Percentiles rank a stretch among this genome's conserved stretches.
Evolutionary conservation across 208 protist genomes (phyloP).

Genomic region (Wallacemonas sp.): DNA sequence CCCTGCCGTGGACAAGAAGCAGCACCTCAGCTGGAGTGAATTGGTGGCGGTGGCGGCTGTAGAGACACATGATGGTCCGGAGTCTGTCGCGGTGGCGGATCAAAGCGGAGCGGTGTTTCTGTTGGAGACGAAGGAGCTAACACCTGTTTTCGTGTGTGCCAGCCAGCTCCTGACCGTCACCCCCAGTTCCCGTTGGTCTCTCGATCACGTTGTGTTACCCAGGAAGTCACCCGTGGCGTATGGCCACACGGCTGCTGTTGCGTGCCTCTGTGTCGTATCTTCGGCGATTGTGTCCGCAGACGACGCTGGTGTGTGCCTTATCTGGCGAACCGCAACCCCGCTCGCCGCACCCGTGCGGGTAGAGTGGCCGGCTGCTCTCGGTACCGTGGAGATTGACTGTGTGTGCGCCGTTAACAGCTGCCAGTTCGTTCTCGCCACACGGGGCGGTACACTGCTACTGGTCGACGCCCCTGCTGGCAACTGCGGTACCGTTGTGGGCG

Average conservation of each 20-base stretch:
- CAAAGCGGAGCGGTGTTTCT: background rate
- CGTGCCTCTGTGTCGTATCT: constrained; percentile 21
- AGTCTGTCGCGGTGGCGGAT: constrained; percentile 16
- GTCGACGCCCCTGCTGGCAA: no score
- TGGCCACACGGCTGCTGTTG: background rate
- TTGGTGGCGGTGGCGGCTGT: constrained; percentile 29
- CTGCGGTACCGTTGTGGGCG: background rate
- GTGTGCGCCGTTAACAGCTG: background rate
- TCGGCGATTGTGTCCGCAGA: constrained; percentile 30
- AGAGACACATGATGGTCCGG: constrained; percentile 16
- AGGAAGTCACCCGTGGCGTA: background rate
- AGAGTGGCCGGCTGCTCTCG: background rate
- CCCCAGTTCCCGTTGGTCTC: background rate
- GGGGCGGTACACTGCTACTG: background rate
- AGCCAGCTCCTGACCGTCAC: background rate
- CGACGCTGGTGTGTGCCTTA: constrained; percentile 25
- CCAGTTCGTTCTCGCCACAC: background rate
- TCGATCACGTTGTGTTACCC: background rate
- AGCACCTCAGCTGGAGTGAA: constrained; percentile 44
- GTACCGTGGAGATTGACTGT: background rate
- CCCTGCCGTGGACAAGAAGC: constrained; percentile 3
- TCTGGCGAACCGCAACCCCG: background rate
- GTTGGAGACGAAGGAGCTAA: background rate
- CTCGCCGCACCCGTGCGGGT: background rate
- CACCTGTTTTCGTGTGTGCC: background rate